Conservation (phyloP, 176 grass and related monocot species). For the Raddia guianensis region DNA sequence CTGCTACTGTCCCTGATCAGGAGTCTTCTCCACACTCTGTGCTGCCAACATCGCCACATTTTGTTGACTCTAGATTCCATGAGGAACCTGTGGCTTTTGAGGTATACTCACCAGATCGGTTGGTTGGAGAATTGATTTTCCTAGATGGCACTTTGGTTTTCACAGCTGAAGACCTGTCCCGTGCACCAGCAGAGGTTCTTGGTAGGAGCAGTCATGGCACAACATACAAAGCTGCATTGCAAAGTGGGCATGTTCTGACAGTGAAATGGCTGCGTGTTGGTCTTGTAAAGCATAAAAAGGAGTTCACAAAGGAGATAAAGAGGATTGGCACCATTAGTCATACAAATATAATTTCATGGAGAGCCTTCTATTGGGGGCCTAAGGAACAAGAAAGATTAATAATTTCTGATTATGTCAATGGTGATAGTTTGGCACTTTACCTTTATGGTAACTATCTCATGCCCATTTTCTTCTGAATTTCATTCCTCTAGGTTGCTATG, state of each 20-base stretch:
- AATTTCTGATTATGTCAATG: constrained; percentile 77
- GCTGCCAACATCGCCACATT: constrained; percentile 52
- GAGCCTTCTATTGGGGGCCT: constrained; percentile 90
- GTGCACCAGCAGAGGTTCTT: constrained; percentile 88
- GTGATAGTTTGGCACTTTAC: constrained; percentile 80
- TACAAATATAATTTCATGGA: constrained; percentile 85
- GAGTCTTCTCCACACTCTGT: constrained; percentile 50
- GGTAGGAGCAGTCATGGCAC: constrained; percentile 93
- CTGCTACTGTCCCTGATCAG: constrained; percentile 32
- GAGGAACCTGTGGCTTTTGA: constrained; percentile 67
- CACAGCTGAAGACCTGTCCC: constrained; percentile 86
- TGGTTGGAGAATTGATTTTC: constrained; percentile 86
- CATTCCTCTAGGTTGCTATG: constrained; percentile 4
- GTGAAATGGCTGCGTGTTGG: constrained; percentile 94
- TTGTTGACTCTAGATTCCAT: constrained; percentile 52
- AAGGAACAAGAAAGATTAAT: constrained; percentile 96
- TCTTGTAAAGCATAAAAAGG: constrained; percentile 86
- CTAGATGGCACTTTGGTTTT: constrained; percentile 76
- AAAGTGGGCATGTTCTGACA: constrained; percentile 74
- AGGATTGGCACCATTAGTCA: constrained; percentile 75
- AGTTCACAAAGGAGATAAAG: constrained; percentile 90
- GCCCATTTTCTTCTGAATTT: constrained; percentile 35
- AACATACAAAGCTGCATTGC: constrained; percentile 74
- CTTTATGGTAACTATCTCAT: constrained; percentile 79
- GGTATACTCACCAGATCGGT: constrained; percentile 86